These are phyloP conservation scores for Macrolepiota albuminosa DNA, from an alignment of 768 basidiomycete species.

Conservation along the genomic window DNA sequence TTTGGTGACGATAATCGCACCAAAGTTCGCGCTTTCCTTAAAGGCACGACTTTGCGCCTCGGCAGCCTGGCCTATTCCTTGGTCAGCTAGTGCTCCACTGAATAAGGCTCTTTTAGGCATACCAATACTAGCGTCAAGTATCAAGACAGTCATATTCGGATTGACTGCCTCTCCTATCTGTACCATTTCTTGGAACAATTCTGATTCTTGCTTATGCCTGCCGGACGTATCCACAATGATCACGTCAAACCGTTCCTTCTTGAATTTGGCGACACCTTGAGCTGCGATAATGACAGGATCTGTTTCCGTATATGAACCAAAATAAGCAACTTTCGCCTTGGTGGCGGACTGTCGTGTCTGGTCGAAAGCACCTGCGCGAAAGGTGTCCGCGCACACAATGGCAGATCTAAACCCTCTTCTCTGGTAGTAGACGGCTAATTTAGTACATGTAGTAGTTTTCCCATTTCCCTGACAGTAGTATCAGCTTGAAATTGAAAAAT, in stretches of 20 bases:
- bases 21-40: slow-evolving; percentile 97
- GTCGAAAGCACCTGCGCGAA: slow-evolving; percentile 98
- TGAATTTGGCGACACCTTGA: slow-evolving; percentile 94
- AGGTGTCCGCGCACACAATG: slow-evolving; percentile 98
- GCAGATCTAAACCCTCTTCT: slow-evolving; percentile 95
- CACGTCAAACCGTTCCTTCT: slow-evolving; percentile 96
- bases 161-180: slow-evolving; percentile 92
- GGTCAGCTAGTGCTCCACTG: slow-evolving; percentile 1
- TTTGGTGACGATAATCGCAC: slow-evolving; percentile 98
- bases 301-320: slow-evolving; percentile 97
- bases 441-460: slow-evolving; percentile 99
- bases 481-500: not conserved
- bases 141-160: slow-evolving; percentile 93
- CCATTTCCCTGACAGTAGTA: slow-evolving; percentile 72
- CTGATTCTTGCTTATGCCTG: slow-evolving; percentile 93
- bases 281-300: slow-evolving; percentile 95
- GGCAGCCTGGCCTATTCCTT: slow-evolving; percentile 82
- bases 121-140: slow-evolving; percentile 97
- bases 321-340: slow-evolving; percentile 98
- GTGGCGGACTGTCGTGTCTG: slow-evolving; percentile 98
- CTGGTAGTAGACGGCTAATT: slow-evolving; percentile 96
- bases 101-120: slow-evolving; percentile 8
- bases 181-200: slow-evolving; percentile 97
- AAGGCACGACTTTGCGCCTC: slow-evolving; percentile 95
- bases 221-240: slow-evolving; percentile 99